These are phyloP conservation scores for Aspergillus baeticus DNA, from an alignment of 495 filamentous ascomycete species.

Conservation along the genomic window DNA sequence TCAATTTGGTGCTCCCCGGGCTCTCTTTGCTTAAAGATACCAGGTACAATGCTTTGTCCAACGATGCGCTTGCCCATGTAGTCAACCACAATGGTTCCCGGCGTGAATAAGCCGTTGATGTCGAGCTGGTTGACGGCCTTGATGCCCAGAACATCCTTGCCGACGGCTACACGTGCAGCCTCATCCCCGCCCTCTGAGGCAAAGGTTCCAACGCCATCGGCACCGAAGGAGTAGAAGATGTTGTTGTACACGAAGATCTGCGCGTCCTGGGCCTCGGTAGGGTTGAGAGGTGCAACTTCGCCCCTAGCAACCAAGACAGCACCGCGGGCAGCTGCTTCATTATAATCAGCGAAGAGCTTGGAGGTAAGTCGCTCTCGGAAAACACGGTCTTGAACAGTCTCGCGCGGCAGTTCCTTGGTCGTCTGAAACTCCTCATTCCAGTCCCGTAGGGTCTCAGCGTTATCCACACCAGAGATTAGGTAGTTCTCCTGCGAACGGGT, in stretches of 20 bases:
- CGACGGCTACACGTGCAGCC: conserved; percentile 91
- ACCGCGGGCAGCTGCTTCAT: conserved; percentile 88
- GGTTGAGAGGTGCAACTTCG: conserved; percentile 94
- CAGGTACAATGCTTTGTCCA: conserved; percentile 96
- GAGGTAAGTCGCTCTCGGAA: conserved; percentile 92
- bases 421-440: conserved; percentile 99
- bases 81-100: conserved; percentile 94
- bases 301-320: conserved; percentile 92
- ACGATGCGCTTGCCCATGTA: conserved; percentile 97
- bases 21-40: conserved; percentile 98
- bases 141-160: conserved; percentile 94
- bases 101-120: conserved; percentile 88
- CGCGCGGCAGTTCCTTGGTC: conserved; percentile 87
- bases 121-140: conserved; percentile 95
- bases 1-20: conserved; percentile 98
- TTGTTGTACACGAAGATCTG: conserved; percentile 99
- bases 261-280: conserved; percentile 86
- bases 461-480: conserved; percentile 84
- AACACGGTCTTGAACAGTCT: conserved; percentile 91
- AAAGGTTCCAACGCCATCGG: conserved; percentile 97
- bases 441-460: conserved; percentile 88
- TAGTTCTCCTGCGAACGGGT: conserved; percentile 92
- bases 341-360: conserved; percentile 97
- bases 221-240: conserved; percentile 98
- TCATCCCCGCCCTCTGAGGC: conserved; percentile 95